These are phyloP conservation scores for Allantophomopsis lycopodina DNA, from an alignment of 2,329 filamentous ascomycete genomes.

Conservation along the genomic window DNA sequence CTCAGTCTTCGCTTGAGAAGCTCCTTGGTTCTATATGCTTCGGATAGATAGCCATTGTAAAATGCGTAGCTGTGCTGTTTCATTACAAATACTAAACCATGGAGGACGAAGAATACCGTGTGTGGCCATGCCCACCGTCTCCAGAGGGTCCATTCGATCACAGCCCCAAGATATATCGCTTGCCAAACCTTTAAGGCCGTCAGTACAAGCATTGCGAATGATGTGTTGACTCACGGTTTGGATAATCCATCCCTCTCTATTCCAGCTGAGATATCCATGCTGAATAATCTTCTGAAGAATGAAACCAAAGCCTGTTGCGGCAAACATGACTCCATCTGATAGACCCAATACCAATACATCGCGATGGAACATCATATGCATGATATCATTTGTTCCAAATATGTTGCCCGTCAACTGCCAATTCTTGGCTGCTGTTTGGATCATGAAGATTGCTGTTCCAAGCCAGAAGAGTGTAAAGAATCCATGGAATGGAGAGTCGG, in stretches of 20 bases:
- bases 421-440: conserved; percentile 55
- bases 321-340: conserved; percentile 59
- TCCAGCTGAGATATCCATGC: conserved; percentile 51
- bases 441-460: conserved; percentile 48
- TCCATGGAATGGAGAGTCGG: conserved; percentile 60
- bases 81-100: conserved; percentile 66
- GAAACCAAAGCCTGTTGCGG: conserved; percentile 49
- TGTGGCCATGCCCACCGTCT: conserved; percentile 76
- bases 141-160: conserved; percentile 52
- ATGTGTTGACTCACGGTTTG: conserved; percentile 39
- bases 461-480: conserved; percentile 76
- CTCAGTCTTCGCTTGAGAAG: conserved; percentile 34
- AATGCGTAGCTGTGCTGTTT: conserved; percentile 73
- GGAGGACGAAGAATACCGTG: conserved; percentile 63
- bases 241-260: conserved; percentile 55
- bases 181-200: conserved; percentile 45
- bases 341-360: conserved; percentile 40
- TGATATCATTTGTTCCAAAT: conserved; percentile 58
- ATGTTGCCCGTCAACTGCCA: conserved; percentile 55
- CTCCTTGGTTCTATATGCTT: conserved; percentile 36
- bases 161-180: conserved; percentile 41
- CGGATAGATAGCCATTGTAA: conserved; percentile 62
- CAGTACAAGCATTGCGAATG: no score
- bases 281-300: conserved; percentile 47
- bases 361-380: conserved; percentile 50